Conservation (phyloP, 2,329 filamentous ascomycete genomes). For the Xylariaceae sp. region DNA sequence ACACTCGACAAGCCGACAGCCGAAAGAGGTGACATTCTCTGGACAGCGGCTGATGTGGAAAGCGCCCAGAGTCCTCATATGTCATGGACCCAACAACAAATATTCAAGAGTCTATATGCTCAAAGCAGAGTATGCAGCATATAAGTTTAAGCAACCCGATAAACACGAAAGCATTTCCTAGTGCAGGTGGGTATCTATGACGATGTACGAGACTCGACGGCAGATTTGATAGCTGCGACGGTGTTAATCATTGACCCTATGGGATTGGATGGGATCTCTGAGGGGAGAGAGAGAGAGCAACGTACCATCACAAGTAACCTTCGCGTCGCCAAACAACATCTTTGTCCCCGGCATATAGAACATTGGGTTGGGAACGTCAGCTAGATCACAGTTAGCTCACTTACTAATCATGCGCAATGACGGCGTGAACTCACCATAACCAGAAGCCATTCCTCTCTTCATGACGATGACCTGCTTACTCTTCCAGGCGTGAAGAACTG, state of each 20-base stretch:
- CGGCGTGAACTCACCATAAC: constrained; percentile 63
- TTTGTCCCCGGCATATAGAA: constrained; percentile 86
- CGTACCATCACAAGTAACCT: constrained; percentile 75
- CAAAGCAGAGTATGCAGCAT: too few relatives aligned
- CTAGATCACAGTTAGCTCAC: constrained; percentile 37
- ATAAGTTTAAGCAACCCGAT: too few relatives aligned
- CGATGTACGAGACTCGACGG: constrained; percentile 30
- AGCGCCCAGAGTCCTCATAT: too few relatives aligned
- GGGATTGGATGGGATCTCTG: neutral
- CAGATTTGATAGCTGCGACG: constrained; percentile 40
- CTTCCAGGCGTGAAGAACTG: constrained; percentile 89
- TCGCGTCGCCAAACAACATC: constrained; percentile 92
- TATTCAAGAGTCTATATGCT: too few relatives aligned
- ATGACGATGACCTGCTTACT: constrained; percentile 90
- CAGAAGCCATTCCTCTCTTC: constrained; percentile 87
- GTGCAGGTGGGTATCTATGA: constrained; percentile 22
- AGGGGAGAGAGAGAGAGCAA: constrained; percentile 13
- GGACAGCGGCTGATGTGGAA: too few relatives aligned
- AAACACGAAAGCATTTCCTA: too few relatives aligned
- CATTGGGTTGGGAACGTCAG: constrained; percentile 90
- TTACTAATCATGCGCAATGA: neutral
- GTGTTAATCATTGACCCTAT: constrained; percentile 1
- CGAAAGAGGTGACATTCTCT: too few relatives aligned
- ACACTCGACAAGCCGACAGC: too few relatives aligned
- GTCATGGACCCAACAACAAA: too few relatives aligned